Percentiles rank a stretch among this genome's conserved stretches.
These are phyloP conservation scores for Pseudozyma thailandica DNA, from an alignment of 1,284 basidiomycete species.

Conservation along the genomic window DNA sequence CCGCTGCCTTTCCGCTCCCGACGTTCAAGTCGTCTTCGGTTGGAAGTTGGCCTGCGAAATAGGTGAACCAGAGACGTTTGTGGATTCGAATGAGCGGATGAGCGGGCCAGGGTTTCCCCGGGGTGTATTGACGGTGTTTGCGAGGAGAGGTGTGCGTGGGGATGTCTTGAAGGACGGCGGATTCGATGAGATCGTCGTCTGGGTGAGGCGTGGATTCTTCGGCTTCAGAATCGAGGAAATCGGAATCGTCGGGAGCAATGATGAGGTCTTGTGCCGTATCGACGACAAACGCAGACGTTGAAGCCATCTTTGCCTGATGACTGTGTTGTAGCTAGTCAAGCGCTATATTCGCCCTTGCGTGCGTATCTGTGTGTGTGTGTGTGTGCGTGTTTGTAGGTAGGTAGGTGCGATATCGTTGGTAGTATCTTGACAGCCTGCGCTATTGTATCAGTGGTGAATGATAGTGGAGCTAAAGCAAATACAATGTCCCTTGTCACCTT, in stretches of 20 bases:
- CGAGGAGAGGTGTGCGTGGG: background rate
- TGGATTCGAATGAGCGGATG: constrained; percentile 59
- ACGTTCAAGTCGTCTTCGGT: constrained; percentile 43
- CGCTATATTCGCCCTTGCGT: too few species aligned
- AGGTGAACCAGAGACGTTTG: constrained; percentile 60
- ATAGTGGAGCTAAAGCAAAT: too few species aligned
- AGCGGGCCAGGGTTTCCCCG: constrained; percentile 33
- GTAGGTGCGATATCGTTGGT: background rate
- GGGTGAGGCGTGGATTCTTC: constrained; percentile 23
- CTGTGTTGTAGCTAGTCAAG: too few species aligned
- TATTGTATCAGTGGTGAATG: too few species aligned
- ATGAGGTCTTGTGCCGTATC: constrained; percentile 26
- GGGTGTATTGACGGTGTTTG: background rate
- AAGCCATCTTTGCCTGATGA: constrained; percentile 26
- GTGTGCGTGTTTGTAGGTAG: too few species aligned
- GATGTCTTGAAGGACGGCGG: constrained; percentile 23
- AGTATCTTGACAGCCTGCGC: background rate
- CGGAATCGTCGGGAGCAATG: constrained; percentile 59
- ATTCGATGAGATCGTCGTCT: constrained; percentile 33
- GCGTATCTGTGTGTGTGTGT: too few species aligned
- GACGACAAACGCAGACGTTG: constrained; percentile 36
- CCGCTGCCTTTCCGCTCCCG: constrained; percentile 18
- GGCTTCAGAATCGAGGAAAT: constrained; percentile 57
- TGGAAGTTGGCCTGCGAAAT: constrained; percentile 35
- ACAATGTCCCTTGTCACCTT: too few species aligned